Evolutionary conservation across 495 filamentous ascomycete genomes (phyloP), one percentile per base, ranked within the genome.

Genomic region (Bombardia bombarda): DNA sequence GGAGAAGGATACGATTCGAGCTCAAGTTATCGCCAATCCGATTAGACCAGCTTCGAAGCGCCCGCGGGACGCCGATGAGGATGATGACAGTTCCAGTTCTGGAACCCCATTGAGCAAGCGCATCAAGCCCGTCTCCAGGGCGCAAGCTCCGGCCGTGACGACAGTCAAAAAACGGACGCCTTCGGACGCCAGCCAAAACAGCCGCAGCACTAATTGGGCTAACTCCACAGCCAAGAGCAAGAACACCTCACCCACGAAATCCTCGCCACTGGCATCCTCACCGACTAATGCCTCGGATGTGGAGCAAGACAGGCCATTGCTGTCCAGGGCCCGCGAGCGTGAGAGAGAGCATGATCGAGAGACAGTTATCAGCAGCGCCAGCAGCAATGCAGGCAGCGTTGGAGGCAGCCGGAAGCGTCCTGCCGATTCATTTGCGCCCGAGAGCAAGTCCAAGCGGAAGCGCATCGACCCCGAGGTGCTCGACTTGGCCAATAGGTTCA

Each of bases 251-350:
- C 80, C 81, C 1, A 69, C 74, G 43, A 90, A 88, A 49, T 84
- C 83, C 0, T 87, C 84, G 4, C 82, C 83, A 3, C 71, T 87
- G 28, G 82, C 78, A 19, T 79, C 84, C n/a, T 83, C 83, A 17
- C 83, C 83, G 2, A 78, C 82, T 13, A 87, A 86, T 59, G 80
- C 79, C 5, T 86, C 83, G 3, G 81, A 86, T 41, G 51, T 82
- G 17, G 75, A 74, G 18, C 56, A 61, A 1, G 60, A 64, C 18
- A 51, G 56, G 28, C 21, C 16, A 10, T 8, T 43, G 8, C 33
- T 34, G 5, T 28, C 26, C 9, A 24, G 41, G 16, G 67, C 50
- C 23, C 43, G 37, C 14, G 66, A 46, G 63, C 73, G 57, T 23
- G 50, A 51, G 40, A 45, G 46, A 21, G 47, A 43, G 37, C 49